Base-by-base conservation (phyloP, 73 alveolate species). In the Blepharisma japonicum region DNA sequence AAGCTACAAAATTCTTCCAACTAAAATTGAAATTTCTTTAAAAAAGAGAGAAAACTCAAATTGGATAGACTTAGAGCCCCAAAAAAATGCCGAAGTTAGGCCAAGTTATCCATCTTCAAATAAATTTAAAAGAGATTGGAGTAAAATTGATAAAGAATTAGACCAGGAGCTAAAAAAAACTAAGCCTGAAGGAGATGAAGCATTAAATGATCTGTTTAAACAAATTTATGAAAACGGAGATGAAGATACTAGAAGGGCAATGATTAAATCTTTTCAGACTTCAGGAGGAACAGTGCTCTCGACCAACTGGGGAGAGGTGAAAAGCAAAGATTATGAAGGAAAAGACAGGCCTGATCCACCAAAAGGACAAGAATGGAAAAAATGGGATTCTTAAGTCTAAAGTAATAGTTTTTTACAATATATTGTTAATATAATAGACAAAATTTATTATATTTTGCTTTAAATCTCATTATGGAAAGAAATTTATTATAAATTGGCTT, bases 251-350 rank as follows among this genome's bases (percentile, higher is more conserved):
- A 78, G 98, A 81, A 93, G 99, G 90, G 99, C 99, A 14, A 97
- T 97, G 99, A 92, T 97, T 76, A 97, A 97, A 86, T 87, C 95
- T 78, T 94, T 86, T 88, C 91, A 91, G 50, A 91, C 98, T 32
- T 91, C 99, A 54, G 92, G 94, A 66, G 96, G 98, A 79, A 90
- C 98, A 77, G 95, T 96, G 81, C 83, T 95, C 90, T 87, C 97
- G 25, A 97, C 99, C 68, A 95, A 95, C 86, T 97, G 99, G 99
- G 97, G 82, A 55, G 99, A 97, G 84, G 99, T 97, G 5, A 87
- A 86, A 68, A 87, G 71, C 46, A 96, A 96, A 85, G 99, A 96
- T 85, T 96, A 96, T 87, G 99, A 92, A 86, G 98, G 98, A 50
- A 91, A 81, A 77, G 99, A 96, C 78, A 92, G 97, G 74, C 98